Conservation (phyloP, 208 protist genomes). For the Herpetomonas samuelpessoai region DNA sequence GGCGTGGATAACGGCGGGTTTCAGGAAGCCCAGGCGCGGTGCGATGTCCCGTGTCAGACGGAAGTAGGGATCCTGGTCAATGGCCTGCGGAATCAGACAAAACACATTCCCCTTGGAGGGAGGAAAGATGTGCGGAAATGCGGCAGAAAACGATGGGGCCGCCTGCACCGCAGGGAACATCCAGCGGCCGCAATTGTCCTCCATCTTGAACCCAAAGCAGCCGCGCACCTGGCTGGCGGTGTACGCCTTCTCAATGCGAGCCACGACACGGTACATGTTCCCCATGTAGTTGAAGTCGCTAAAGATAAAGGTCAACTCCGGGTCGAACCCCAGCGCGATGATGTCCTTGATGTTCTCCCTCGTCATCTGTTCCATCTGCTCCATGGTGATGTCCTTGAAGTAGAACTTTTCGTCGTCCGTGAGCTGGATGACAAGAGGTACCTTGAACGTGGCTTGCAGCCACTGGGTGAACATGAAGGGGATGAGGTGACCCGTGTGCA, state of each 20-base stretch:
- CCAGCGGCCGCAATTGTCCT: conserved; percentile 96
- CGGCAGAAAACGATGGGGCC: conserved; percentile 95
- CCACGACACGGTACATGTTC: conserved; percentile 96
- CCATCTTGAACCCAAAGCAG: conserved; percentile 97
- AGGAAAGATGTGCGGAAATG: conserved; percentile 98
- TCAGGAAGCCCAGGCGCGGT: conserved; percentile 92
- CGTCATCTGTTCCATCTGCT: conserved; percentile 92
- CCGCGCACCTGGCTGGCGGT: conserved; percentile 94
- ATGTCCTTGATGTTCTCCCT: conserved; percentile 99
- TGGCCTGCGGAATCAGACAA: conserved; percentile 99
- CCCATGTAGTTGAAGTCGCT: conserved; percentile 97
- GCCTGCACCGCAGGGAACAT: conserved; percentile 99
- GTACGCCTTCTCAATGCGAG: conserved; percentile 94
- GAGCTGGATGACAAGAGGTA: conserved; percentile 99
- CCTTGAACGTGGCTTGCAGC: conserved; percentile 99
- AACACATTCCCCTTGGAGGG: conserved; percentile 84
- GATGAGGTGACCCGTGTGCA: conserved; percentile 99
- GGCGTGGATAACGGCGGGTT: conserved; percentile 97
- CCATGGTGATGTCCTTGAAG: conserved; percentile 96
- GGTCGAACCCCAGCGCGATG: conserved; percentile 99
- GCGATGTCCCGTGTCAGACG: conserved; percentile 98
- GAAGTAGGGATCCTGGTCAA: conserved; percentile 99
- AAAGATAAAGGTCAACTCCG: conserved; percentile 99
- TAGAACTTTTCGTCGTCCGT: conserved; percentile 99
- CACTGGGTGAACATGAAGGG: conserved; percentile 99